Evolutionary conservation across 805 yeast genomes (phyloP).

Genomic region (Kuraishia capsulata): DNA sequence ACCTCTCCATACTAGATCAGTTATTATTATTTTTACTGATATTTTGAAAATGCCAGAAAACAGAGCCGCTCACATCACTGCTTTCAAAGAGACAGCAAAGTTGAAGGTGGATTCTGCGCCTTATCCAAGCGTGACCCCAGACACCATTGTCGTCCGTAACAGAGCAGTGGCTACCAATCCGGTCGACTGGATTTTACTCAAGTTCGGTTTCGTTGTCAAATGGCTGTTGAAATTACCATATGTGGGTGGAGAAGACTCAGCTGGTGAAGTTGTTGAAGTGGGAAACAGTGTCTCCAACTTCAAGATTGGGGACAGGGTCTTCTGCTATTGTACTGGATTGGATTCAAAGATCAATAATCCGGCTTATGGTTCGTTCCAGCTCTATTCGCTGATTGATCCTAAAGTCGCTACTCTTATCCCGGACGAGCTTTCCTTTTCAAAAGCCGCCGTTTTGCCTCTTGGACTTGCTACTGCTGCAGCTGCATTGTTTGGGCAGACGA

Average conservation of each 20-base stretch:
- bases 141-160: conserved; percentile 1
- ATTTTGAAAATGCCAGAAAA: no score
- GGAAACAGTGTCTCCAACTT: conserved; percentile 5
- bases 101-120: background rate
- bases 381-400: background rate
- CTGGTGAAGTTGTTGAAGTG: conserved; percentile 6
- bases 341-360: background rate
- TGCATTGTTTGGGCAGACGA: conserved; percentile 1
- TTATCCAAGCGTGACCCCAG: background rate
- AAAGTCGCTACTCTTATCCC: conserved; percentile 3
- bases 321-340: conserved; percentile 1
- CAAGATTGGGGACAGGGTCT: conserved; percentile 7
- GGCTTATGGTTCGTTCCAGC: conserved; percentile 4
- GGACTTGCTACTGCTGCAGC: conserved; percentile 3
- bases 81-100: background rate
- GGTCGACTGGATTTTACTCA: background rate
- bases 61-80: background rate
- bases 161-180: conserved; percentile 2
- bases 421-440: conserved; percentile 1
- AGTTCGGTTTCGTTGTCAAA: background rate
- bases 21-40: no score
- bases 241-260: conserved; percentile 5
- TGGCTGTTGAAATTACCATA: background rate
- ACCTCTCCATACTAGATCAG: no score
- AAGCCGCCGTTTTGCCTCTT: conserved; percentile 6